Base-by-base conservation (phyloP, 371 early-diverging fungal genomes). In the Dentiscutata heterogama region DNA sequence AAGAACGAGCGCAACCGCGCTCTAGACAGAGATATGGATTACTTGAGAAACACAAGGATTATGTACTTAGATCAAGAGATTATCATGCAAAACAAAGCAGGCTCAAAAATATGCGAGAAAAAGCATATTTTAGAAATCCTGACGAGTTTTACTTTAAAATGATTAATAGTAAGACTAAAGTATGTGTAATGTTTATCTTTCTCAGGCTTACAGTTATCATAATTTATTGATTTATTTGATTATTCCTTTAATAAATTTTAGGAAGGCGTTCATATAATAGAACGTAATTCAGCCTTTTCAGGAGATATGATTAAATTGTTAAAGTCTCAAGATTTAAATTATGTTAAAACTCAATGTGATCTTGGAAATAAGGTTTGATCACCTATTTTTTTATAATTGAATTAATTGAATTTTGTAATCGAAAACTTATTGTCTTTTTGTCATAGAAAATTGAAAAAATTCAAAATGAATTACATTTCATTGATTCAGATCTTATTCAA, bases 71-170 rank as follows among this genome's bases (percentile, higher is more conserved):
- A 90, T 98, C 99, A 42, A 90, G 88, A 84, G 96, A 98, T 88
- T 97, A 91, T 86, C 94, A 96, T 86, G 85, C 85, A 53, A 98
- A 99, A 86, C 93, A 97, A 87, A 90, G 93, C 56, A 89, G 92
- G 60, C 88, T 99, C 76, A 94, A 94, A 87, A 91, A 92, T 25
- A 89, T 99, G 87, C 88, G 92, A 63, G 93, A 95, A 83, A 96
- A 96, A 86, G 99, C 99, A 4, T 86, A 92, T 46, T 89, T 92
- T 80, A 89, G 94, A 81, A 99, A 99, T 90, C 96, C 96, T 8
- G 99, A 99, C 88, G 99, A 99, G 89, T 99, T 99, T 86, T 98
- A 98, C 90, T 97, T 95, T 86, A 96, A 94, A 86, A 99, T 99
- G 99, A 91, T 97, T 87, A 94, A 93, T 79, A 83, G 93, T 29